Percentiles rank a stretch among this genome's conserved stretches.
Conservation (phyloP, 805 yeast genomes). For the Torulaspora indica region DNA sequence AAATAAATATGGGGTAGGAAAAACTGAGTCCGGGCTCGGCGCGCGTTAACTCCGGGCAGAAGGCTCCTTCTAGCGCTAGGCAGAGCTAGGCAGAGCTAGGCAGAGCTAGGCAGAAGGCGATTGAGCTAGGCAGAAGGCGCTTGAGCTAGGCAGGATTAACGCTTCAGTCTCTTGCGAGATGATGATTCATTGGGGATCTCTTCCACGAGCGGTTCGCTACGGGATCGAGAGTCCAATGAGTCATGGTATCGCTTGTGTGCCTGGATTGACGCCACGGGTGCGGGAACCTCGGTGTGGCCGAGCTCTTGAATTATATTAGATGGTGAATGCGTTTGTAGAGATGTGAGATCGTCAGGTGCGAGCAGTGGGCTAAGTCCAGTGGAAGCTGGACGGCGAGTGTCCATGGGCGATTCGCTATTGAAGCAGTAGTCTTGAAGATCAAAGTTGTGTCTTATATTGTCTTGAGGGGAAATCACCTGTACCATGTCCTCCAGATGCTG, state of each 20-base stretch:
- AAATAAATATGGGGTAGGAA: not conserved
- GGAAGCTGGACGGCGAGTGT: constrained; percentile 2
- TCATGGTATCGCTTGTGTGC: constrained; percentile 10
- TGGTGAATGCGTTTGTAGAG: constrained; percentile 12
- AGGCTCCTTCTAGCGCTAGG: not conserved
- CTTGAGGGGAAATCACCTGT: constrained; percentile 13
- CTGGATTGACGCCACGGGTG: constrained; percentile 1
- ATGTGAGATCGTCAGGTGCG: constrained; percentile 11
- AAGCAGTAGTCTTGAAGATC: constrained; percentile 21
- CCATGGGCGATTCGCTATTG: constrained; percentile 10
- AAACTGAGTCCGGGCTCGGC: not conserved
- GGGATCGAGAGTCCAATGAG: not conserved
- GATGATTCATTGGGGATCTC: constrained; percentile 10
- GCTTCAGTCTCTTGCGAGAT: constrained; percentile 4
- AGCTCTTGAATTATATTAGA: constrained; percentile 9
- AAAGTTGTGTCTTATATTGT: constrained; percentile 10
- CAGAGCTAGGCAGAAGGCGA: not conserved
- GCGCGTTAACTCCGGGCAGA: constrained; percentile 1
- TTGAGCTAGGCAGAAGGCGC: not conserved
- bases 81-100: constrained; percentile 1
- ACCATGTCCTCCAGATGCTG: constrained; percentile 34
- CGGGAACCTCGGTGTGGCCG: not conserved
- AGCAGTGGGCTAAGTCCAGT: constrained; percentile 14
- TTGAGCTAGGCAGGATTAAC: not conserved
- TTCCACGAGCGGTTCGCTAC: constrained; percentile 11